Evolutionary conservation across 305 asterid species (phyloP).

Genomic region (Fraxinus floribunda): DNA sequence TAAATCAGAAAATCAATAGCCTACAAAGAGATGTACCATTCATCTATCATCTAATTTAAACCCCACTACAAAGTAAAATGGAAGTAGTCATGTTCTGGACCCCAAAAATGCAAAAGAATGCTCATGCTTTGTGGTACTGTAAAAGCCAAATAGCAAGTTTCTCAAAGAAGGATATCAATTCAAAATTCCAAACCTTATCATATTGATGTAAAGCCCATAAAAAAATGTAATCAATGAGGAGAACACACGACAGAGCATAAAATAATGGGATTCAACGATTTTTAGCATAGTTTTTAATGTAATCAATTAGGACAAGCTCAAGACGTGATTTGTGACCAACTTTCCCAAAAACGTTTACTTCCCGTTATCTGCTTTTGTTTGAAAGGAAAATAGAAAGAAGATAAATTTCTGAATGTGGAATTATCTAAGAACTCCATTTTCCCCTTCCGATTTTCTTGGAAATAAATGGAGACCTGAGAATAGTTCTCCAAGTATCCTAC

Average conservation of each 20-base stretch:
- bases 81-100: background rate
- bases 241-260: background rate
- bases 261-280: background rate
- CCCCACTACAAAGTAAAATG: background rate
- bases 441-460: background rate
- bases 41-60: background rate
- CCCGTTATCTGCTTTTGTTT: background rate
- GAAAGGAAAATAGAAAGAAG: background rate
- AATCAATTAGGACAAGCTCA: background rate
- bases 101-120: background rate
- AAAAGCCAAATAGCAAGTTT: background rate
- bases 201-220: background rate
- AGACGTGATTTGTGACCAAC: background rate
- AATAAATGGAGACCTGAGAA: background rate
- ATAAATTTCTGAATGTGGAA: background rate
- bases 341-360: background rate
- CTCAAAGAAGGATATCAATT: background rate
- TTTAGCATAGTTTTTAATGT: background rate
- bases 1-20: background rate
- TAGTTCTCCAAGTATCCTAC: background rate
- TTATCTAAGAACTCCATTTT: background rate
- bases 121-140: background rate
- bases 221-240: background rate
- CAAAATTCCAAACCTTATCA: background rate
- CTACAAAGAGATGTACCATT: background rate